Percentiles rank a stretch among this genome's conserved stretches.
Conservation (phyloP, 1,284 basidiomycete genomes). For the Ceratobasidium sp. region DNA sequence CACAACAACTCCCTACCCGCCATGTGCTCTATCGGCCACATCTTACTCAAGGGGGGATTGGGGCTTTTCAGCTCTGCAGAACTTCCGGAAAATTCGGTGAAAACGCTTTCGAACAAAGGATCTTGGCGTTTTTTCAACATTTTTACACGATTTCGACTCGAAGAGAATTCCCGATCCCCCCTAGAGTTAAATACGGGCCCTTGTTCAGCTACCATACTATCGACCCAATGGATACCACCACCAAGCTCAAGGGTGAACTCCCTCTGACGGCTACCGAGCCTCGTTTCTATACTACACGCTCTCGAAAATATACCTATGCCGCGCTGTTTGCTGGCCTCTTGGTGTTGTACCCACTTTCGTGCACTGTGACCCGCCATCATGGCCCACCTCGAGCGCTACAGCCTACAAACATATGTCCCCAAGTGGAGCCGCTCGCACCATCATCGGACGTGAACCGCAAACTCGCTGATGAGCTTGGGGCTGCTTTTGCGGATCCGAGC, state of each 20-base stretch:
- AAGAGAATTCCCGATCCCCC: too few relatives aligned
- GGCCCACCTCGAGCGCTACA: background rate
- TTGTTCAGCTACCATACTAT: background rate
- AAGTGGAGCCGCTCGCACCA: constrained; percentile 28
- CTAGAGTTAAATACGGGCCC: background rate
- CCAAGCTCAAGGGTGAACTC: constrained; percentile 24
- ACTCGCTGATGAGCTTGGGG: constrained; percentile 22
- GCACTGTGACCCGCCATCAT: constrained; percentile 20
- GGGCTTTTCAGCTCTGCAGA: too few relatives aligned
- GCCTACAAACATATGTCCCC: constrained; percentile 17
- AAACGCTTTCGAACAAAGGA: too few relatives aligned
- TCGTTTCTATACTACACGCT: background rate
- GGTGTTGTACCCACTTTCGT: constrained; percentile 33
- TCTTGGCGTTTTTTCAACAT: too few relatives aligned
- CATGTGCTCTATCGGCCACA: constrained; percentile 21
- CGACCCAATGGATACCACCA: constrained; percentile 1
- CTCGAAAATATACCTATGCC: background rate
- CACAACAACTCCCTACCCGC: background rate
- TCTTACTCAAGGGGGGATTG: too few relatives aligned
- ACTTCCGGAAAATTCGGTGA: too few relatives aligned
- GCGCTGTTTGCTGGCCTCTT: constrained; percentile 38
- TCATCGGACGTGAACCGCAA: constrained; percentile 29
- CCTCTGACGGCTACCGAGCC: background rate
- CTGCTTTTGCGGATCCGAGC: constrained; percentile 33
- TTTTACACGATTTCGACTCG: too few relatives aligned